Evolutionary conservation across 306 rosid genomes (phyloP).

Genomic region (Geum urbanum): DNA sequence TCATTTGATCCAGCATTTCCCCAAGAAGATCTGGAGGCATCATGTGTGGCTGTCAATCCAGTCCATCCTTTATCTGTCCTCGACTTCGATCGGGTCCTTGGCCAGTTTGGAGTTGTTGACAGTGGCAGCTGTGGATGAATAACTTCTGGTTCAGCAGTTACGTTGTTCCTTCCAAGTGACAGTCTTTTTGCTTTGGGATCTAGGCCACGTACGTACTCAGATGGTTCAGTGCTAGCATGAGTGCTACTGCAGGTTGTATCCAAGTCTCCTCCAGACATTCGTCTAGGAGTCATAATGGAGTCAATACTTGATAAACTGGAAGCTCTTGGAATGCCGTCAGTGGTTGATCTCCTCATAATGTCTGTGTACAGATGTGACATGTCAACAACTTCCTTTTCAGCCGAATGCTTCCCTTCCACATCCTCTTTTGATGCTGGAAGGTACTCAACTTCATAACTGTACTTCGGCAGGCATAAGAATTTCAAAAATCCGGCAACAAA

Average conservation of each 20-base stretch:
- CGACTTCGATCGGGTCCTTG: slow-evolving; percentile 92
- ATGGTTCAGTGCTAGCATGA: slow-evolving; percentile 91
- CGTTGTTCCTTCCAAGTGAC: slow-evolving; percentile 76
- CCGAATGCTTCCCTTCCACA: slow-evolving; percentile 57
- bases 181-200: slow-evolving; percentile 90
- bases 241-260: slow-evolving; percentile 65
- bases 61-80: slow-evolving; percentile 89
- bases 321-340: slow-evolving; percentile 92
- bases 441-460: slow-evolving; percentile 89
- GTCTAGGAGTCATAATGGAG: slow-evolving; percentile 95
- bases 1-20: slow-evolving; percentile 65
- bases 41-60: slow-evolving; percentile 79
- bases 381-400: slow-evolving; percentile 71
- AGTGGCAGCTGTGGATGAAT: slow-evolving; percentile 89
- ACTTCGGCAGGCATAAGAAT: slow-evolving; percentile 88
- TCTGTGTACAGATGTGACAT: slow-evolving; percentile 80
- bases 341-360: slow-evolving; percentile 77
- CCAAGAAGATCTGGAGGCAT: slow-evolving; percentile 77
- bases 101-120: slow-evolving; percentile 96
- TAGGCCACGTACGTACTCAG: slow-evolving; percentile 91
- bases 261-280: slow-evolving; percentile 82
- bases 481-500: slow-evolving; percentile 96
- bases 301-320: slow-evolving; percentile 99
- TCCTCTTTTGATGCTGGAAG: slow-evolving; percentile 79
- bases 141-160: slow-evolving; percentile 86